Conservation (phyloP, 1,284 basidiomycete species). For the Prillingera fragicola region DNA sequence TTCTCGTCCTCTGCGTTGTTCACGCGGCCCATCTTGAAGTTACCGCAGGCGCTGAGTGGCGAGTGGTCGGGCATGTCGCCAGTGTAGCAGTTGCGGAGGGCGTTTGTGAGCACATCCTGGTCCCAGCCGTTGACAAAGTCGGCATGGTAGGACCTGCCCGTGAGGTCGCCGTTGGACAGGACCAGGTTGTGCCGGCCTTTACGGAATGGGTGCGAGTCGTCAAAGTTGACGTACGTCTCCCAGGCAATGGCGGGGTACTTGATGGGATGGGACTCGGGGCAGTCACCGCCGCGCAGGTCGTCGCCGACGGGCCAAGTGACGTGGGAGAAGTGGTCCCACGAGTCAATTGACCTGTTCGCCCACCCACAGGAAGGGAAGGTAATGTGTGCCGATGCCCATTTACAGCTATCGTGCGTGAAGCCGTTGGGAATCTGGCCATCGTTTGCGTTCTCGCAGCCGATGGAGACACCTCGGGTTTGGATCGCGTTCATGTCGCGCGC, state of each 20-base stretch:
- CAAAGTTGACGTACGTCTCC: slow-evolving; percentile 38
- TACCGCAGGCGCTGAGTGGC: too few species aligned
- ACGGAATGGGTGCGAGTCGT: slow-evolving; percentile 26
- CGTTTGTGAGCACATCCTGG: not conserved
- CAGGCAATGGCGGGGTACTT: slow-evolving; percentile 43
- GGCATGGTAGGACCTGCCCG: slow-evolving; percentile 30
- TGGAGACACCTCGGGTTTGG: not conserved
- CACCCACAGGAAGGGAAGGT: slow-evolving; percentile 50
- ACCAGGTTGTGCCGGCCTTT: slow-evolving; percentile 29
- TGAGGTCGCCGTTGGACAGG: slow-evolving; percentile 33
- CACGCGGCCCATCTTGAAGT: too few species aligned
- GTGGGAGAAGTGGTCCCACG: slow-evolving; percentile 47
- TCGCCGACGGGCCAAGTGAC: slow-evolving; percentile 48
- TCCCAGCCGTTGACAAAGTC: slow-evolving; percentile 31
- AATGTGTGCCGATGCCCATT: slow-evolving; percentile 19
- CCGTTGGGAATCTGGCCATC: slow-evolving; percentile 17
- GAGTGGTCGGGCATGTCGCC: too few species aligned
- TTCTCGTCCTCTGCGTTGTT: too few species aligned
- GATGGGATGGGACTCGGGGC: slow-evolving; percentile 42
- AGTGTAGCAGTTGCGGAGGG: not conserved
- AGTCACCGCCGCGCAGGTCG: slow-evolving; percentile 14
- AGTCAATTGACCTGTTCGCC: slow-evolving; percentile 42
- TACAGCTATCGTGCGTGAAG: slow-evolving; percentile 21
- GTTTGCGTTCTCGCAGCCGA: not conserved
- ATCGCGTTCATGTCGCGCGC: slow-evolving; percentile 6